Evolutionary conservation across 1,284 basidiomycete species (phyloP).

Genomic region (Mycena sp.): DNA sequence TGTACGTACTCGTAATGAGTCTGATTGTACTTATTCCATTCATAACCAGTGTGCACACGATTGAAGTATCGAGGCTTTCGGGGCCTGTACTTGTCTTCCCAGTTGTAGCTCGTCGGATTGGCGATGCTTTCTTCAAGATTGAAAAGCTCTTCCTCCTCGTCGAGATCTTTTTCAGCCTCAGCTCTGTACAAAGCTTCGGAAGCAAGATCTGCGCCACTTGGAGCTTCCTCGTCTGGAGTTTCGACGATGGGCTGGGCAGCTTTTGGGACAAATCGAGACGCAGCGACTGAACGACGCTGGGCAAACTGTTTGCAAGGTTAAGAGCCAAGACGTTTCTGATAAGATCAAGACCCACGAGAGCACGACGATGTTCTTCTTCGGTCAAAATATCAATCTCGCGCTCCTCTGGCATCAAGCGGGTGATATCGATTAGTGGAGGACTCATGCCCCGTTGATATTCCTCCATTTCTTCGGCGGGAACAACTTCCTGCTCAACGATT

Average conservation of each 20-base stretch:
- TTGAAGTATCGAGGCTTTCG: conserved; percentile 99
- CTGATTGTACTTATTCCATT: conserved; percentile 99
- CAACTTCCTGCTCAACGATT: conserved; percentile 46
- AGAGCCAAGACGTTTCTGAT: conserved; percentile 8
- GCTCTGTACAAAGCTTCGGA: conserved; percentile 88
- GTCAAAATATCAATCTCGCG: conserved; percentile 81
- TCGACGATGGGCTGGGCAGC: conserved; percentile 60
- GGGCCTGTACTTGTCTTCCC: conserved; percentile 99
- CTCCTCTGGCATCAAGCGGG: conserved; percentile 77
- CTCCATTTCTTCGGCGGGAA: conserved; percentile 71
- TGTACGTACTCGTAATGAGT: conserved; percentile 93
- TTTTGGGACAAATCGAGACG: conserved; percentile 87
- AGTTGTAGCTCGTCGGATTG: conserved; percentile 90
- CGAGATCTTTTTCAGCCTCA: conserved; percentile 90
- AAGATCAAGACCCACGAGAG: conserved; percentile 63
- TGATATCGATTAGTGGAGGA: conserved; percentile 76
- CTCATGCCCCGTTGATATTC: conserved; percentile 87
- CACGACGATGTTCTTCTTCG: conserved; percentile 70
- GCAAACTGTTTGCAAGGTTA: conserved; percentile 61
- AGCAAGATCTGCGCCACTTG: conserved; percentile 80
- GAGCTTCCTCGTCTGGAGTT: conserved; percentile 61
- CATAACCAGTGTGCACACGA: conserved; percentile 99
- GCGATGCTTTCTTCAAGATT: conserved; percentile 88
- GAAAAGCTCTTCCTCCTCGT: conserved; percentile 95
- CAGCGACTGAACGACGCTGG: conserved; percentile 80